Evolutionary conservation across 2,329 filamentous ascomycete species (phyloP).

Genomic region (Knufia fluminis): DNA sequence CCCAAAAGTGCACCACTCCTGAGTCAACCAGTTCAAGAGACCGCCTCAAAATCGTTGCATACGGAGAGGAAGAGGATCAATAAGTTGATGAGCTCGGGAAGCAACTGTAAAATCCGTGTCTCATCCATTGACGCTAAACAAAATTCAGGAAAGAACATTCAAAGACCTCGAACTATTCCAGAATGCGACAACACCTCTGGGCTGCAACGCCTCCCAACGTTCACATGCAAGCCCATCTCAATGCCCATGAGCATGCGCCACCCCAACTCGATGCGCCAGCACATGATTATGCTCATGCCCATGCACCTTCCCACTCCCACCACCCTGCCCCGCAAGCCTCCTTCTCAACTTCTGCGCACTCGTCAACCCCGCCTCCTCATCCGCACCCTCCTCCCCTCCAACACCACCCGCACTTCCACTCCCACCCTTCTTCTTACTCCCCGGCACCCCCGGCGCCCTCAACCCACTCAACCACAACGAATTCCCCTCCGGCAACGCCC

Average conservation of each 20-base stretch:
- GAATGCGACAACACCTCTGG: too few relatives aligned
- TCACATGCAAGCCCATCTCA: too few relatives aligned
- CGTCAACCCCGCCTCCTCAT: conserved; percentile 4
- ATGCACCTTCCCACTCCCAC: background rate
- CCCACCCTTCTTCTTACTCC: conserved; percentile 4
- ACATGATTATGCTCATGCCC: background rate
- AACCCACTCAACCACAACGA: background rate
- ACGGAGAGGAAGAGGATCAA: too few relatives aligned
- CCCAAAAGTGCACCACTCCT: too few relatives aligned
- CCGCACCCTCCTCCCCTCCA: background rate
- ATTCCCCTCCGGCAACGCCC: background rate
- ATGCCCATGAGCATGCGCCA: conserved; percentile 1
- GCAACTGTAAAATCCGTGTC: too few relatives aligned
- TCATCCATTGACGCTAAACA: too few relatives aligned
- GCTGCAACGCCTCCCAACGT: too few relatives aligned
- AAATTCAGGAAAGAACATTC: too few relatives aligned
- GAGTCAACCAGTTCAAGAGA: too few relatives aligned
- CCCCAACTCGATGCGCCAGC: background rate
- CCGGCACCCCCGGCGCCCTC: conserved; percentile 13
- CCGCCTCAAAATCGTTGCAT: too few relatives aligned
- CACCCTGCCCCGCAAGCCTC: conserved; percentile 3
- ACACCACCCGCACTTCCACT: background rate
- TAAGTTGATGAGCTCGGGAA: too few relatives aligned
- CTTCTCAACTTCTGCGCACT: conserved; percentile 9
- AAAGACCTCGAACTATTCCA: too few relatives aligned